These are phyloP conservation scores for Aspergillus amoenus DNA, from an alignment of 2,329 filamentous ascomycete genomes.

Conservation along the genomic window DNA sequence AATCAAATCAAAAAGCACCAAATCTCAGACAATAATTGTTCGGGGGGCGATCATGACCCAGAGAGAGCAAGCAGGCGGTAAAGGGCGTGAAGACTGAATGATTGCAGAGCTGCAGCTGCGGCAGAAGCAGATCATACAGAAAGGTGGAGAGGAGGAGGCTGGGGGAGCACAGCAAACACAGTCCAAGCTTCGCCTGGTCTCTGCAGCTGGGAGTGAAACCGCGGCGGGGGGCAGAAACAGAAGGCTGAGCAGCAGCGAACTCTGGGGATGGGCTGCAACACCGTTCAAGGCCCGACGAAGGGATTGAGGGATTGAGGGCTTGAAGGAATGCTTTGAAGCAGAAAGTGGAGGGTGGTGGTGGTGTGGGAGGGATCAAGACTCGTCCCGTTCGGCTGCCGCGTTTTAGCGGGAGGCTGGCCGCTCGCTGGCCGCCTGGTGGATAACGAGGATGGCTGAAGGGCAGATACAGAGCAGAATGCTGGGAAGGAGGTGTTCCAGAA, in stretches of 20 bases:
- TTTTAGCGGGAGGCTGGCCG: conserved; percentile 11
- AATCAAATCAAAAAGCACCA: conserved; percentile 25
- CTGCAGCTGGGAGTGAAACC: not conserved
- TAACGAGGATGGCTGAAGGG: not conserved
- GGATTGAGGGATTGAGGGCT: too few relatives aligned
- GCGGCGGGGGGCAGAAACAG: not conserved
- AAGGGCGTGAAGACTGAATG: conserved; percentile 7
- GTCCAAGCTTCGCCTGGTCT: conserved; percentile 16
- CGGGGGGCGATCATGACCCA: conserved; percentile 20
- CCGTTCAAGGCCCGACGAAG: too few relatives aligned
- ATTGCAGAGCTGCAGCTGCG: conserved; percentile 19
- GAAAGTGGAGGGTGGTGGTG: too few relatives aligned
- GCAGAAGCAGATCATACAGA: conserved; percentile 25
- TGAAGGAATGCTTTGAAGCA: too few relatives aligned
- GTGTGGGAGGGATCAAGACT: not conserved
- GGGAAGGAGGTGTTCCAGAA: not conserved
- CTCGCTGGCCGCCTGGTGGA: not conserved
- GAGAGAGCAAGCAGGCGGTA: conserved; percentile 15
- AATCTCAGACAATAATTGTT: conserved; percentile 21
- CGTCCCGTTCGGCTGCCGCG: not conserved
- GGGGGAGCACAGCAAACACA: conserved; percentile 22
- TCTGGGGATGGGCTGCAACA: too few relatives aligned
- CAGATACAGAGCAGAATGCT: not conserved
- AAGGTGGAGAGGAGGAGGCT: conserved; percentile 29
- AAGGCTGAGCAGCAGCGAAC: not conserved